Percentiles rank a stretch among this genome's conserved stretches.
Evolutionary conservation across 163 green algal genomes (phyloP).

Genomic region (Scenedesmus sp.): DNA sequence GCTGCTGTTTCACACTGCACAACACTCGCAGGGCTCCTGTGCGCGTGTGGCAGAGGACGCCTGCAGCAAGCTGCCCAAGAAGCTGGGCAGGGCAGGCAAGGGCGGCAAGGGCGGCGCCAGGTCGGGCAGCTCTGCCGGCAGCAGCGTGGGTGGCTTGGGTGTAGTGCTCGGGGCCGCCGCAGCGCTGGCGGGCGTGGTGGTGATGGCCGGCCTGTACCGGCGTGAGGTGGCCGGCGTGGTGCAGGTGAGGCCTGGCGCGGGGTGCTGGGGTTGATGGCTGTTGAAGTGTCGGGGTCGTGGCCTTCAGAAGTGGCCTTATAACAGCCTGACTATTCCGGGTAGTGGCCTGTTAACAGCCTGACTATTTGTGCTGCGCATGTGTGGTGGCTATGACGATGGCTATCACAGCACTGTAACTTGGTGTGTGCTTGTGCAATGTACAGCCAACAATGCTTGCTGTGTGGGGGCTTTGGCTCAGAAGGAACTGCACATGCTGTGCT

Average conservation of each 20-base stretch:
- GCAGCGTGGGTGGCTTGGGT: not conserved
- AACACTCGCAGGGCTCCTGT: constrained; percentile 25
- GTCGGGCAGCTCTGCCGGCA: not conserved
- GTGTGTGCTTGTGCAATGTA: not conserved
- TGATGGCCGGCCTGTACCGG: constrained; percentile 30
- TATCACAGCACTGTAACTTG: too few species aligned
- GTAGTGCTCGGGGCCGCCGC: not conserved
- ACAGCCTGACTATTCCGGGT: too few species aligned
- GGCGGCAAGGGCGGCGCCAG: not conserved
- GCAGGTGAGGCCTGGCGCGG: not conserved
- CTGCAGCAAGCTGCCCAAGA: constrained; percentile 25
- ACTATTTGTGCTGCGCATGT: not conserved
- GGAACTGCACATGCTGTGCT: not conserved
- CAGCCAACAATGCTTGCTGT: not conserved
- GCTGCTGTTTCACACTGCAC: not conserved
- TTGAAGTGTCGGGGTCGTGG: not conserved
- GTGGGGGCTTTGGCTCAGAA: not conserved
- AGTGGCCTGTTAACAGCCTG: too few species aligned
- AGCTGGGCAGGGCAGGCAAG: not conserved
- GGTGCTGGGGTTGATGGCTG: not conserved
- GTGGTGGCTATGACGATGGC: too few species aligned
- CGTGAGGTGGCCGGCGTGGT: constrained; percentile 50
- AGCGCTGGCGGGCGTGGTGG: constrained; percentile 13
- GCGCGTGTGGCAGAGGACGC: constrained; percentile 44
- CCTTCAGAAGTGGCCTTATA: too few species aligned